Conservation (phyloP, 2,329 filamentous ascomycete species). For the Pseudonectria buxi region DNA sequence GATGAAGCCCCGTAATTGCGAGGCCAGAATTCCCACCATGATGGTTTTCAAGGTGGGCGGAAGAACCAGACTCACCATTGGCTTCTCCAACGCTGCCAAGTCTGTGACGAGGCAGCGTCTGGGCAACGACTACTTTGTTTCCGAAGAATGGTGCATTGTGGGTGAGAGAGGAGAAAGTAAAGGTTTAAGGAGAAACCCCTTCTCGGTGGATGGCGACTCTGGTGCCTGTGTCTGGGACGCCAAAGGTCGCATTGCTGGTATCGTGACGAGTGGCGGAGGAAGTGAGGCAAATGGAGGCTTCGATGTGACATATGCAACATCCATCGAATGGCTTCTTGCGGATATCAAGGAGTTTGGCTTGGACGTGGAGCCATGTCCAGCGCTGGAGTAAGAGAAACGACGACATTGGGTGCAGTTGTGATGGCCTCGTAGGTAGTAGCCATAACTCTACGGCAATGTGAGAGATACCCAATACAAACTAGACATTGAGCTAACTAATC, state of each 20-base stretch:
- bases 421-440: too few relatives aligned
- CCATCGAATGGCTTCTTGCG: slow-evolving; percentile 6
- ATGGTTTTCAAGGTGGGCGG: background rate
- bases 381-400: too few relatives aligned
- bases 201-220: background rate
- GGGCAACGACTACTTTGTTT: background rate
- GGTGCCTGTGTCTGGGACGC: slow-evolving; percentile 2
- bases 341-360: slow-evolving; percentile 3
- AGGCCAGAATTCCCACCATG: background rate
- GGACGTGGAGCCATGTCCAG: slow-evolving; percentile 2
- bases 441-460: too few relatives aligned
- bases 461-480: too few relatives aligned
- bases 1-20: too few relatives aligned
- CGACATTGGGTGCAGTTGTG: too few relatives aligned
- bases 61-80: background rate
- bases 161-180: background rate
- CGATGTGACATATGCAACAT: slow-evolving; percentile 3
- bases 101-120: background rate
- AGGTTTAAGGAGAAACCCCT: accelerated
- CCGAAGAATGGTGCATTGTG: slow-evolving; percentile 7
- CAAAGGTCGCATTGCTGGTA: background rate
- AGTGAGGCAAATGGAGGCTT: accelerated
- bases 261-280: background rate
- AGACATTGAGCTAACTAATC: too few relatives aligned
- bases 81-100: background rate